Evolutionary conservation across 345 rosid genomes (phyloP).

Genomic region (Eucalyptus victrix): DNA sequence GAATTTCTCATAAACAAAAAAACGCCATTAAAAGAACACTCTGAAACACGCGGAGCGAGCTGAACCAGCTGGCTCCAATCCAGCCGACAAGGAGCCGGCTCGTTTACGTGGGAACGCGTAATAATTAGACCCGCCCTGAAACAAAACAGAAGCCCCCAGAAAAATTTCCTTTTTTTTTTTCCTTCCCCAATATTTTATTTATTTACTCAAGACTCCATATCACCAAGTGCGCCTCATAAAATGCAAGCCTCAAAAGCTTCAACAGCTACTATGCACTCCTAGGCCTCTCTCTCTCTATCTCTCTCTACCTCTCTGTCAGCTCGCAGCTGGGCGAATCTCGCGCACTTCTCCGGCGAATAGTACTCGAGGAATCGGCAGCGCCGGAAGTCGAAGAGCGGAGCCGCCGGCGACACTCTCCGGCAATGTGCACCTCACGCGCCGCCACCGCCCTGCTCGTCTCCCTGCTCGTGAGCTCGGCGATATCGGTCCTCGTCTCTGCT

Average conservation of each 20-base stretch:
- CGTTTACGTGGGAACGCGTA: background rate
- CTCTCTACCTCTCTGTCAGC: background rate
- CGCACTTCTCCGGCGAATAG: background rate
- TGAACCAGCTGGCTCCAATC: background rate
- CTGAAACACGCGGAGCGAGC: background rate
- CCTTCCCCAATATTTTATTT: background rate
- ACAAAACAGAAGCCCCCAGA: background rate
- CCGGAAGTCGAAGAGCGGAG: background rate
- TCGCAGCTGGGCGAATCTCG: background rate
- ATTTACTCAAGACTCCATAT: background rate
- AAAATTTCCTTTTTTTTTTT: background rate
- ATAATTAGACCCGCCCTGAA: background rate
- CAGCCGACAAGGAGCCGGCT: background rate
- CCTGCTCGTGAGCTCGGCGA: constrained; percentile 8
- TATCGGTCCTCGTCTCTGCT: constrained; percentile 33
- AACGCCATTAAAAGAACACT: background rate
- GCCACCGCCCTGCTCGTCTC: constrained; percentile 4
- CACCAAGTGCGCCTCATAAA: background rate
- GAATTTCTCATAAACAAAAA: background rate
- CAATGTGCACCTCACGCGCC: constrained; percentile 23
- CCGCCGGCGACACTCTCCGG: constrained; percentile 10
- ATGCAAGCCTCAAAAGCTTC: background rate
- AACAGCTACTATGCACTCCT: background rate
- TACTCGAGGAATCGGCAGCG: background rate
- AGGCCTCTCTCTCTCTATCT: background rate